Evolutionary conservation across 2,329 filamentous ascomycete species (phyloP).

Genomic region (Cladosporium oxysporum): DNA sequence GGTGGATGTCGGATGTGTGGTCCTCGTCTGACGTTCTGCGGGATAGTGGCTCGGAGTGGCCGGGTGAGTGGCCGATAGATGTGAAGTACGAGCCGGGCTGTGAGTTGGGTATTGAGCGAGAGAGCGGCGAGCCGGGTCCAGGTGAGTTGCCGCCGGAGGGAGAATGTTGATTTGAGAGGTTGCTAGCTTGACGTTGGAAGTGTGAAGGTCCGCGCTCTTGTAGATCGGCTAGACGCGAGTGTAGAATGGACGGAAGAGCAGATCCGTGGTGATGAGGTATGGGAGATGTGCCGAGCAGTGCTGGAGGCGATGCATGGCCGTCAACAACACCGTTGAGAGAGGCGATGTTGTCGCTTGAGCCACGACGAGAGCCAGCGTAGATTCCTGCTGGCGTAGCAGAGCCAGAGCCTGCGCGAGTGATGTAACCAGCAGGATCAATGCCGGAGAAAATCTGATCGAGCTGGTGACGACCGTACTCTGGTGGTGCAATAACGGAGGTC

Average conservation of each 20-base stretch:
- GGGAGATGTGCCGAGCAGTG: conserved; percentile 60
- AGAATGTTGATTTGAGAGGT: conserved; percentile 24
- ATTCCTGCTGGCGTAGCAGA: conserved; percentile 71
- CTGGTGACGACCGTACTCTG: conserved; percentile 85
- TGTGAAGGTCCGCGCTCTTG: conserved; percentile 42
- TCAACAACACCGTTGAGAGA: conserved; percentile 54
- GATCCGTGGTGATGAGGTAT: conserved; percentile 41
- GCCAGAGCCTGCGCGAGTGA: conserved; percentile 50
- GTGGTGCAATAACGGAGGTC: conserved; percentile 72
- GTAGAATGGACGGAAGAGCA: conserved; percentile 63
- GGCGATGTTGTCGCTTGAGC: conserved; percentile 78
- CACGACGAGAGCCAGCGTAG: conserved; percentile 67
- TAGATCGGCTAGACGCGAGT: conserved; percentile 65
- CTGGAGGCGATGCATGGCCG: conserved; percentile 48
- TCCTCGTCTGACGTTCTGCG: conserved; percentile 38
- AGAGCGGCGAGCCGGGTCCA: conserved; percentile 31
- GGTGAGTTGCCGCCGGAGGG: conserved; percentile 38
- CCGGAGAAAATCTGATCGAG: conserved; percentile 90
- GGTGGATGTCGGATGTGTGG: conserved; percentile 20
- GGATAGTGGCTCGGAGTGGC: conserved; percentile 33
- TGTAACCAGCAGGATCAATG: conserved; percentile 77
- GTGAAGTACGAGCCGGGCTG: conserved; percentile 29
- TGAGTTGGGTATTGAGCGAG: conserved; percentile 14
- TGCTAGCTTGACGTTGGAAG: conserved; percentile 29
- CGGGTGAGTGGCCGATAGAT: conserved; percentile 28